Evolutionary conservation across 768 basidiomycete species (phyloP).

Genomic region (Peribolospora kevripleyi): DNA sequence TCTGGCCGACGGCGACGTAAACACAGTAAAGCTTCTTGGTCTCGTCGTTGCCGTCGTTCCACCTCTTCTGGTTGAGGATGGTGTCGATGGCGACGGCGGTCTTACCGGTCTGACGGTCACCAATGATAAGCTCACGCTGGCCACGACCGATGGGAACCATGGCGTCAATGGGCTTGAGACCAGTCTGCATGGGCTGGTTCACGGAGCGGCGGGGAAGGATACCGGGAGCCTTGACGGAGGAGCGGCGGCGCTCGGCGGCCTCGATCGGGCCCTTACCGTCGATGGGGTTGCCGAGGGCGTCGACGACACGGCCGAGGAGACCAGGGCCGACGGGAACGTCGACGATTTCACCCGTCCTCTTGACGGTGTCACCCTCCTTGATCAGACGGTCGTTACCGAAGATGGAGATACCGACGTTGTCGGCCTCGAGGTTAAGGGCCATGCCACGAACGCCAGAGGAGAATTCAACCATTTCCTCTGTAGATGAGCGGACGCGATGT

Average conservation of each 20-base stretch:
- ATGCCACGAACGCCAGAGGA: slow-evolving; percentile 98
- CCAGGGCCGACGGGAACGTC: slow-evolving; percentile 95
- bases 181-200: slow-evolving; percentile 99
- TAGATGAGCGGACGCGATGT: slow-evolving; percentile 7
- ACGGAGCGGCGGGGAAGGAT: slow-evolving; percentile 98
- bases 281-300: slow-evolving; percentile 98
- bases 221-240: slow-evolving; percentile 95
- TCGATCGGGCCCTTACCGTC: slow-evolving; percentile 97
- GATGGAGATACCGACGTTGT: slow-evolving; percentile 99
- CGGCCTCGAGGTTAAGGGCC: slow-evolving; percentile 99
- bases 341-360: slow-evolving; percentile 99
- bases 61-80: slow-evolving; percentile 99
- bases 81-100: slow-evolving; percentile 99
- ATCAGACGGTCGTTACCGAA: slow-evolving; percentile 43
- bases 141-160: slow-evolving; percentile 99
- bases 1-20: slow-evolving; percentile 97
- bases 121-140: slow-evolving; percentile 99
- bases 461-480: slow-evolving; percentile 99
- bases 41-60: slow-evolving; percentile 97
- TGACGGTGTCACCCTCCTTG: slow-evolving; percentile 99
- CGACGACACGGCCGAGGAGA: slow-evolving; percentile 95
- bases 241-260: slow-evolving; percentile 78
- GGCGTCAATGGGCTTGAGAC: slow-evolving; percentile 99
- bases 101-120: slow-evolving; percentile 99
- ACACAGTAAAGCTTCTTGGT: slow-evolving; percentile 98